Evolutionary conservation across 495 filamentous ascomycete species (phyloP).

Genomic region (Lasiosphaeria hispida): DNA sequence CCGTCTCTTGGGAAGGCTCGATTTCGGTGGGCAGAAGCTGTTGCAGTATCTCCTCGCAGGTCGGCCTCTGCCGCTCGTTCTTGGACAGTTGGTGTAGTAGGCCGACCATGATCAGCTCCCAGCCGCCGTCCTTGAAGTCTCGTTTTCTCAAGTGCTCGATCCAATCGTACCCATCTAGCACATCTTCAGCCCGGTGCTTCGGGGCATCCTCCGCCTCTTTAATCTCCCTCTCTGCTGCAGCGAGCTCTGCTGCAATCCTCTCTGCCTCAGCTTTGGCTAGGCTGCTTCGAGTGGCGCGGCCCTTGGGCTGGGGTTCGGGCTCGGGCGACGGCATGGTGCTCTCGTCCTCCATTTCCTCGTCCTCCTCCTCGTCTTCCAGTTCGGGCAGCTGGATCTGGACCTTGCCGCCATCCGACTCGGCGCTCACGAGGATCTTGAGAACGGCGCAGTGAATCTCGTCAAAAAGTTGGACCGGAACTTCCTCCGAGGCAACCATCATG

Average conservation of each 20-base stretch:
- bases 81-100: slow-evolving; percentile 80
- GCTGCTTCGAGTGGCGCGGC: slow-evolving; percentile 79
- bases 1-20: slow-evolving; percentile 71
- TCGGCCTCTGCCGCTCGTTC: slow-evolving; percentile 62
- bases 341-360: slow-evolving; percentile 58
- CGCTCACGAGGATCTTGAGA: slow-evolving; percentile 79
- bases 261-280: slow-evolving; percentile 76
- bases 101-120: slow-evolving; percentile 87
- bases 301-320: slow-evolving; percentile 59
- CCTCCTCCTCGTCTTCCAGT: slow-evolving; percentile 66
- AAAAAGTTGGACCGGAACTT: slow-evolving; percentile 81
- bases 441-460: slow-evolving; percentile 89
- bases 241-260: slow-evolving; percentile 54
- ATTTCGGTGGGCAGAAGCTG: slow-evolving; percentile 74
- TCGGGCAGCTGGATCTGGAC: slow-evolving; percentile 77
- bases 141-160: slow-evolving; percentile 76
- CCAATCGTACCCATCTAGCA: slow-evolving; percentile 74
- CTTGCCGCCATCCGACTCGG: slow-evolving; percentile 70
- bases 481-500: slow-evolving; percentile 72
- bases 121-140: slow-evolving; percentile 86
- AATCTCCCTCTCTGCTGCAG: slow-evolving; percentile 43
- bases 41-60: slow-evolving; percentile 74
- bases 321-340: slow-evolving; percentile 64
- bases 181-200: slow-evolving; percentile 75
- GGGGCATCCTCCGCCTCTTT: slow-evolving; percentile 39